Percentiles rank a stretch among this genome's conserved stretches.
Conservation (phyloP, 2,329 filamentous ascomycete genomes). For the Tolypocladium pustulatum region DNA sequence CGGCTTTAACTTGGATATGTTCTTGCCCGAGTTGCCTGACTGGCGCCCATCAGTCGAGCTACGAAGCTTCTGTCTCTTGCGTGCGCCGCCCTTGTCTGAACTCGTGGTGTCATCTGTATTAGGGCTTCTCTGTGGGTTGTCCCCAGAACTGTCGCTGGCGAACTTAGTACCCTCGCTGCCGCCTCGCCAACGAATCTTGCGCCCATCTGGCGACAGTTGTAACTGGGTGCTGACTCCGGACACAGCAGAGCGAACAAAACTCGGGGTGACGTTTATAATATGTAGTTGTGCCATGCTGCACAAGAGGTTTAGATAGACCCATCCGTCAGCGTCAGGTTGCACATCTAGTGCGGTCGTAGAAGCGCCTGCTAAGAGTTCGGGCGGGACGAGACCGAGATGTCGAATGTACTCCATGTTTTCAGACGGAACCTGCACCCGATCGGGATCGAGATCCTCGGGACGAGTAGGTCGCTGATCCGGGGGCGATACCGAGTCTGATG, state of each 20-base stretch:
- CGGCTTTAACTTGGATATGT: slow-evolving; percentile 27
- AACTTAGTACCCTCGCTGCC: slow-evolving; percentile 53
- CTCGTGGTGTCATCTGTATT: slow-evolving; percentile 39
- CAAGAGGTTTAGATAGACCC: slow-evolving; percentile 74
- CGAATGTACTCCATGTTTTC: slow-evolving; percentile 76
- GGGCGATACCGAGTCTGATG: slow-evolving; percentile 22
- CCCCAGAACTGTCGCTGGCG: slow-evolving; percentile 51
- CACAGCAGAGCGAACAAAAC: slow-evolving; percentile 66
- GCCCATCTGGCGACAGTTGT: slow-evolving; percentile 66
- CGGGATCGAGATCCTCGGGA: slow-evolving; percentile 65
- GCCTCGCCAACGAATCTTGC: slow-evolving; percentile 72
- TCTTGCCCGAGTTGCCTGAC: slow-evolving; percentile 24
- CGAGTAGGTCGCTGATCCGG: slow-evolving; percentile 69
- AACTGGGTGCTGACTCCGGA: slow-evolving; percentile 62
- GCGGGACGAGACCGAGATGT: slow-evolving; percentile 58
- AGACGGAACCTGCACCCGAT: slow-evolving; percentile 61
- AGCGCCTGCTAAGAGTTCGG: slow-evolving; percentile 37
- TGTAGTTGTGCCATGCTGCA: slow-evolving; percentile 77
- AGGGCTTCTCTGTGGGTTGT: slow-evolving; percentile 34
- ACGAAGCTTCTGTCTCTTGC: slow-evolving; percentile 35
- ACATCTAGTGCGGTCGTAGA: slow-evolving; percentile 31
- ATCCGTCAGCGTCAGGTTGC: slow-evolving; percentile 56
- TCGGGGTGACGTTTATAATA: slow-evolving; percentile 70
- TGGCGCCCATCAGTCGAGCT: slow-evolving; percentile 22
- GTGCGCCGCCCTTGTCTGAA: slow-evolving; percentile 27